Conservation (phyloP, 2,329 filamentous ascomycete species). For the Triangularia setosa region DNA sequence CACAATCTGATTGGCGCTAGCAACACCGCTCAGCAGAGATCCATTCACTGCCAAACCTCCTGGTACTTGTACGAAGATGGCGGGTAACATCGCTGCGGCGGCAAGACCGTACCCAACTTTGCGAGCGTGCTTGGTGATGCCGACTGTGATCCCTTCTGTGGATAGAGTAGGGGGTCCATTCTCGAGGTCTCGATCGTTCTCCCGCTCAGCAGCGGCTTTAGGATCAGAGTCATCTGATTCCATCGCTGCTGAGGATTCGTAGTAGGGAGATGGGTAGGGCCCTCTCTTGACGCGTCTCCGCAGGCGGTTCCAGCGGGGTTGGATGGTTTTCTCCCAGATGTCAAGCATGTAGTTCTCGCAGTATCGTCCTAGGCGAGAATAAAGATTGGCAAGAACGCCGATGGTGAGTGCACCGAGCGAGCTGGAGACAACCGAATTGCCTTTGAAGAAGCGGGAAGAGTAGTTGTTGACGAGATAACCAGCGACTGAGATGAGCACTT, state of each 20-base stretch:
- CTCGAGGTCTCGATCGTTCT: conserved; percentile 9
- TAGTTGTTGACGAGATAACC: conserved; percentile 77
- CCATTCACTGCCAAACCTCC: conserved; percentile 59
- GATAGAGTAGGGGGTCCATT: neutral
- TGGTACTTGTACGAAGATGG: conserved; percentile 72
- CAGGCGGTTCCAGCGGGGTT: conserved; percentile 37
- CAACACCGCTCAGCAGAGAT: conserved; percentile 55
- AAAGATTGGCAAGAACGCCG: conserved; percentile 74
- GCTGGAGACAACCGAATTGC: conserved; percentile 71
- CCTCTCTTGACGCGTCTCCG: conserved; percentile 23
- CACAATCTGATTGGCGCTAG: conserved; percentile 52
- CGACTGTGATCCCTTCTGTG: conserved; percentile 22
- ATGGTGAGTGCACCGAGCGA: conserved; percentile 74
- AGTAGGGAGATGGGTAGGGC: conserved; percentile 12
- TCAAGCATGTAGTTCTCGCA: conserved; percentile 54
- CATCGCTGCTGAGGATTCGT: conserved; percentile 5
- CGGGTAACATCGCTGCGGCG: conserved; percentile 79
- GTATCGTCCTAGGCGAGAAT: conserved; percentile 63
- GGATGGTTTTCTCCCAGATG: conserved; percentile 48
- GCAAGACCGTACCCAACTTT: conserved; percentile 70
- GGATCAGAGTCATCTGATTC: conserved; percentile 17
- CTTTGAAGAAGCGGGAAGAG: conserved; percentile 60
- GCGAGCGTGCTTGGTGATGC: conserved; percentile 32
- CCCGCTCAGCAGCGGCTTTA: neutral
- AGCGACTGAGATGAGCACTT: conserved; percentile 68